A percentile compares a stretch with the other conserved stretches of the same genome.
Evolutionary conservation across 2,329 filamentous ascomycete species (phyloP).

Genomic region (Periglandula ipomoeae): DNA sequence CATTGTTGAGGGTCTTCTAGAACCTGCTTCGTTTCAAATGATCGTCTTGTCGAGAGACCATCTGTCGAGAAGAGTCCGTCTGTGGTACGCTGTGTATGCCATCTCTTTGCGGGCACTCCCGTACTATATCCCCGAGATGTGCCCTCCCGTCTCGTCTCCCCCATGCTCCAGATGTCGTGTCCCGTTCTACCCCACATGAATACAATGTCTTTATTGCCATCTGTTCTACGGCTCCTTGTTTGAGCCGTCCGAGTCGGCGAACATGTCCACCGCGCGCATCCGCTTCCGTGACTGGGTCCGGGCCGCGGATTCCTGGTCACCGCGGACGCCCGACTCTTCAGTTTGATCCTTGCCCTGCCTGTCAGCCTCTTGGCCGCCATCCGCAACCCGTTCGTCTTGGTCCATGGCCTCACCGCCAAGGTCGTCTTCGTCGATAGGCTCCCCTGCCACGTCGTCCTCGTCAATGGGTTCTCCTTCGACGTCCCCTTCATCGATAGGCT

Average conservation of each 20-base stretch:
- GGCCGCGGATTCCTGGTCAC: conserved; percentile 25
- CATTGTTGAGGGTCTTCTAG: neutral
- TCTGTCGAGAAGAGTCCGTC: neutral
- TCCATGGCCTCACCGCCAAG: conserved; percentile 32
- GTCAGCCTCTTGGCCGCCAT: conserved; percentile 22
- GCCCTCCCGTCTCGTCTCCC: no score
- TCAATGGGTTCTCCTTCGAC: conserved; percentile 37
- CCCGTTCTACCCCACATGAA: no score
- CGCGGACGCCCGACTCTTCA: conserved; percentile 24
- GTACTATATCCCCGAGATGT: no score
- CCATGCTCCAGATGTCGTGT: no score
- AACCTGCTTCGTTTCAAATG: neutral
- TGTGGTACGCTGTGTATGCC: neutral
- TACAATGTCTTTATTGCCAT: no score
- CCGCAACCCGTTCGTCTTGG: conserved; percentile 24
- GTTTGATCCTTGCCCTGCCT: conserved; percentile 28
- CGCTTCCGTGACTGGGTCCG: conserved; percentile 41
- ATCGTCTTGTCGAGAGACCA: neutral
- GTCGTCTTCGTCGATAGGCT: conserved; percentile 34
- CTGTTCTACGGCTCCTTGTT: conserved; percentile 4
- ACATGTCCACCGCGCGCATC: conserved; percentile 78
- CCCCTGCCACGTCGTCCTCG: conserved; percentile 31
- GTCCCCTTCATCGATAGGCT: conserved; percentile 37
- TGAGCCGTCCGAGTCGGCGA: conserved; percentile 61
- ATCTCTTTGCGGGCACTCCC: no score